A percentile compares a stretch with the other conserved stretches of the same genome.
phyloP scores from a whole-genome alignment of 1,284 basidiomycete species.

The Ganoderma lingzhi region DNA sequence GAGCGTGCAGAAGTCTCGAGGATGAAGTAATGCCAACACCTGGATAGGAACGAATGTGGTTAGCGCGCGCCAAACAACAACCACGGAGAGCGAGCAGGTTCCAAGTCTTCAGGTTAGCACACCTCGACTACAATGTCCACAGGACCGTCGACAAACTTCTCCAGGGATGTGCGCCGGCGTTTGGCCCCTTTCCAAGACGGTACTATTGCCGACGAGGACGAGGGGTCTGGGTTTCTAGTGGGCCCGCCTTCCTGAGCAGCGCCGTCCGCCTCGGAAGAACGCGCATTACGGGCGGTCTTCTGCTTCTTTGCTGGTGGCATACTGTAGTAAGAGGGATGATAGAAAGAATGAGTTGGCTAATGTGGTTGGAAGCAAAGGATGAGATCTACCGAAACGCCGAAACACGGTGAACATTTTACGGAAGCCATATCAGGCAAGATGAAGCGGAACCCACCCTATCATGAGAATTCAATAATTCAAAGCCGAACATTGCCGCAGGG shows the following conservation, averaged over 20 bases:
- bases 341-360: too few species aligned
- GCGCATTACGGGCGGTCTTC: neutral
- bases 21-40: too few species aligned
- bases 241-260: neutral
- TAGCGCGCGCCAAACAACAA: too few species aligned
- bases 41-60: too few species aligned
- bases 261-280: too few species aligned
- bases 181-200: neutral
- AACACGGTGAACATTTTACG: neutral
- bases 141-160: neutral
- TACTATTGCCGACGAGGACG: neutral
- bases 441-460: neutral
- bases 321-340: neutral
- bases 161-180: neutral
- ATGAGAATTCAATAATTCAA: neutral
- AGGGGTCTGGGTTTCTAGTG: neutral
- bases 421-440: too few species aligned
- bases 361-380: neutral
- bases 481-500: neutral
- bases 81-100: neutral
- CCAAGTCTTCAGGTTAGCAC: neutral
- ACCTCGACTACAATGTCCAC: neutral
- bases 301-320: neutral
- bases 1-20: too few species aligned
- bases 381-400: neutral